phyloP scores from a whole-genome alignment of 768 basidiomycete genomes.

The Phanerodontia chrysosporium region DNA sequence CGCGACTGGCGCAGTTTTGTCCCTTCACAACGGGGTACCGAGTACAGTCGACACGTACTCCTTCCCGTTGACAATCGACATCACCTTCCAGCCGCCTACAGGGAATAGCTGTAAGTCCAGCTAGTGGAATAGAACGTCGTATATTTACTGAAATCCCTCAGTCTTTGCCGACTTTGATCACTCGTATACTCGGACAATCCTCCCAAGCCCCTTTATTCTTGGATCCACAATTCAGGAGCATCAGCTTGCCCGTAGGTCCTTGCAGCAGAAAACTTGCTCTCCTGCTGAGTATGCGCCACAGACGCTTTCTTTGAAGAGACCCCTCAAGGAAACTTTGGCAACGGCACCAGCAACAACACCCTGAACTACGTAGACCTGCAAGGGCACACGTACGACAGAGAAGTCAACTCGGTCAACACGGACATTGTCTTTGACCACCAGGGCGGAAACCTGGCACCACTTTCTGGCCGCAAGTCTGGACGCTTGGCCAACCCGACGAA shows the following conservation, averaged over 20 bases:
- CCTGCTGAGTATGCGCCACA: slow-evolving; percentile 14
- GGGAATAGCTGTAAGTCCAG: slow-evolving; percentile 27
- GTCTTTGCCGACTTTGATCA: slow-evolving; percentile 59
- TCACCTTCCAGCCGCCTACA: slow-evolving; percentile 29
- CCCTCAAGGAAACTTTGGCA: slow-evolving; percentile 49
- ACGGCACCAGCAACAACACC: slow-evolving; percentile 67
- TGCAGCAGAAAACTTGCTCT: neutral
- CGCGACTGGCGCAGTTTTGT: slow-evolving; percentile 41
- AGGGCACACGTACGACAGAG: slow-evolving; percentile 60
- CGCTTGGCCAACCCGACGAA: neutral
- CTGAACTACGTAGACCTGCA: slow-evolving; percentile 55
- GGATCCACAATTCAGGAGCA: slow-evolving; percentile 45
- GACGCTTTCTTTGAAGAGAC: slow-evolving; percentile 48
- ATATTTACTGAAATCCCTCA: slow-evolving; percentile 18
- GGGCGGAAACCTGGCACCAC: slow-evolving; percentile 42
- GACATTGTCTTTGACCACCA: slow-evolving; percentile 57
- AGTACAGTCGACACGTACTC: slow-evolving; percentile 46
- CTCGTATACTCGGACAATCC: slow-evolving; percentile 55
- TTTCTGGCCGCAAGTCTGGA: neutral
- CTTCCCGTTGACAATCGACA: slow-evolving; percentile 47
- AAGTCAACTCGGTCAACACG: slow-evolving; percentile 57
- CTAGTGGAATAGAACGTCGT: neutral
- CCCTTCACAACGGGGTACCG: slow-evolving; percentile 44
- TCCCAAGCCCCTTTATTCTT: slow-evolving; percentile 55
- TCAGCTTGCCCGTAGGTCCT: neutral